Conservation (phyloP, 176 grass and related monocot genomes). For the Zoysia japonica region DNA sequence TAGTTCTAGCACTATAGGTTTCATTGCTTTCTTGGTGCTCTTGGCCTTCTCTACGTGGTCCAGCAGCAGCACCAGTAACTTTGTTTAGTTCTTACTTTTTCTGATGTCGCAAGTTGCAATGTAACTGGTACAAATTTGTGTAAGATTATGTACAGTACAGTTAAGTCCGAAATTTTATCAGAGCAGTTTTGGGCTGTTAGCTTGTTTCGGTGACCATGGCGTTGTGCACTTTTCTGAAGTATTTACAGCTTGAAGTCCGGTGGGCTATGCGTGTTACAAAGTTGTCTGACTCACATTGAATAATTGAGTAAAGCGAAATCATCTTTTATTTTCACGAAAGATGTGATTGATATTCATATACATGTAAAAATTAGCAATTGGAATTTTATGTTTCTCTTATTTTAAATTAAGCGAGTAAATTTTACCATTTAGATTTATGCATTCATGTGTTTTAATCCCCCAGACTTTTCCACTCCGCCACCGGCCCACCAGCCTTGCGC, state of each 20-base stretch:
- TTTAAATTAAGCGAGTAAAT: no score
- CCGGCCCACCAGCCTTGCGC: no score
- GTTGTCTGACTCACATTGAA: background rate
- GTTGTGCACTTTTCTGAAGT: background rate
- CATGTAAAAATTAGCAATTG: background rate
- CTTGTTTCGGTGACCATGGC: background rate
- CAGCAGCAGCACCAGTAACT: constrained; percentile 31
- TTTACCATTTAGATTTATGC: no score
- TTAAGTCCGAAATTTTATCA: constrained; percentile 13
- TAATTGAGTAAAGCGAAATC: background rate
- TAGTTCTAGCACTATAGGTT: constrained; percentile 67
- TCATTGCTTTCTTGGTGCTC: constrained; percentile 18
- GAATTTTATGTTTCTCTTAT: no score
- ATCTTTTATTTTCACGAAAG: background rate
- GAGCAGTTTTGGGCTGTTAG: background rate
- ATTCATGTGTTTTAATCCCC: no score
- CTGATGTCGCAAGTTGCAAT: constrained; percentile 35
- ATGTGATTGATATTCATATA: background rate
- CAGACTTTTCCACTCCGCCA: no score
- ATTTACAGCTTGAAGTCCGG: background rate
- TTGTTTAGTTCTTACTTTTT: background rate
- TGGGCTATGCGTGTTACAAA: background rate
- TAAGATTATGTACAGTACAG: constrained; percentile 47
- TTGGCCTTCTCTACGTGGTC: background rate
- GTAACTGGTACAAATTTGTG: constrained; percentile 12